Percentiles rank a stretch among this genome's conserved stretches.
Evolutionary conservation across 2,329 filamentous ascomycete species (phyloP).

Genomic region (Penicillium decumbens): DNA sequence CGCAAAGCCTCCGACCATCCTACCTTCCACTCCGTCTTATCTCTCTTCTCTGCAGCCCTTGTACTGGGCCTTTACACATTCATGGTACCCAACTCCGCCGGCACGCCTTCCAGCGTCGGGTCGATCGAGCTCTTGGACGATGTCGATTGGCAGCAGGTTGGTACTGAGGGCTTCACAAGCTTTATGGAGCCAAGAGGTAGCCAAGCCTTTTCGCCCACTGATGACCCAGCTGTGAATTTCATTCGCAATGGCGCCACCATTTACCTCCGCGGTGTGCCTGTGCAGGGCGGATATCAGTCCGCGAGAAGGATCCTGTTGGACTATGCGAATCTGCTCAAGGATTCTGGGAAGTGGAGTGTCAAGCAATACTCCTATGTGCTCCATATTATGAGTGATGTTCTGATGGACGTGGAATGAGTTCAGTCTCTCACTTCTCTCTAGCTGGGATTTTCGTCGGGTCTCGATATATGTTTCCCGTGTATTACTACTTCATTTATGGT

Average conservation of each 20-base stretch:
- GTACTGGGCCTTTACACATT: constrained; percentile 52
- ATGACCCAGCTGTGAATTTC: constrained; percentile 39
- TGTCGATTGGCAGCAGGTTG: constrained; percentile 48
- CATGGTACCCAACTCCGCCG: constrained; percentile 36
- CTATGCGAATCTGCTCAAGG: constrained; percentile 51
- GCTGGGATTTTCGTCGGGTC: not conserved
- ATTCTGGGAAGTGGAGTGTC: constrained; percentile 50
- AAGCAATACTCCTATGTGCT: constrained; percentile 50
- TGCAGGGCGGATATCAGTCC: constrained; percentile 49
- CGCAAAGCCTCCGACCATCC: constrained; percentile 51
- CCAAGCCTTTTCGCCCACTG: constrained; percentile 25
- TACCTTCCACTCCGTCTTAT: constrained; percentile 49
- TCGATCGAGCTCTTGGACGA: constrained; percentile 47
- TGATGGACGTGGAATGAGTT: constrained; percentile 35
- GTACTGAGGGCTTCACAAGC: constrained; percentile 44
- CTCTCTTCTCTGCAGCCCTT: constrained; percentile 50
- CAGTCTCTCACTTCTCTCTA: too few species aligned
- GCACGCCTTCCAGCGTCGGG: constrained; percentile 23
- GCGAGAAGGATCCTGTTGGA: constrained; percentile 50
- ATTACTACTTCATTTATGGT: not conserved
- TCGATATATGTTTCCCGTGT: not conserved
- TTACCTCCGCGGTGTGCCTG: constrained; percentile 46
- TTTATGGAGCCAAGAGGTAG: constrained; percentile 34
- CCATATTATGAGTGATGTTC: constrained; percentile 52
- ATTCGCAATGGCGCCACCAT: constrained; percentile 49